Evolutionary conservation across 371 early-diverging fungal genomes (phyloP).

Genomic region (Mortierella sp.): DNA sequence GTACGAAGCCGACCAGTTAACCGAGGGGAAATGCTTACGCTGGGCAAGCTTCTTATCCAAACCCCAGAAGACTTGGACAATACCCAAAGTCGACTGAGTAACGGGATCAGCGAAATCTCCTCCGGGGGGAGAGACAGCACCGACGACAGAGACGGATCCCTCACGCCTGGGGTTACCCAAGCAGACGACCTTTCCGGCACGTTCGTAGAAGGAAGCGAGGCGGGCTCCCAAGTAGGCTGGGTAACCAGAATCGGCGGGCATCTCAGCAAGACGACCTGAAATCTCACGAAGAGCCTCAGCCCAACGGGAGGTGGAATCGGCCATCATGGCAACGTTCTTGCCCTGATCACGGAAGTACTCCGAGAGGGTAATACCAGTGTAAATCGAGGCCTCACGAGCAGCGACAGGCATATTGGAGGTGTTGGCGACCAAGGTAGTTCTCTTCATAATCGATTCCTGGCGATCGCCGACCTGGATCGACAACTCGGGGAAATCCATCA

Average conservation of each 20-base stretch:
- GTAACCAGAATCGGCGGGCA: constrained; percentile 99
- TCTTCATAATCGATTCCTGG: constrained; percentile 99
- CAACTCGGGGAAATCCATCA: constrained; percentile 99
- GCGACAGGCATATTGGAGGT: constrained; percentile 99
- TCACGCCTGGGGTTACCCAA: constrained; percentile 96
- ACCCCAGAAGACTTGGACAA: constrained; percentile 99
- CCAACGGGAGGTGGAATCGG: constrained; percentile 99
- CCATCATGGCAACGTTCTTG: constrained; percentile 99
- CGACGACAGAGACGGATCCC: constrained; percentile 99
- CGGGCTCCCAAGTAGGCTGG: constrained; percentile 99
- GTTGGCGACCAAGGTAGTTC: constrained; percentile 99
- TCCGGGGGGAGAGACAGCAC: constrained; percentile 99
- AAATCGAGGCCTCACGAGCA: constrained; percentile 99
- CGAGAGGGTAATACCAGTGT: constrained; percentile 99
- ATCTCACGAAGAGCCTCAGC: constrained; percentile 99
- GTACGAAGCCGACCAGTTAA: constrained; percentile 99
- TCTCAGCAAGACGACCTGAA: constrained; percentile 99
- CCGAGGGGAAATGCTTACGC: constrained; percentile 99
- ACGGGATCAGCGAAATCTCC: constrained; percentile 99
- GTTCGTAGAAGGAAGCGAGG: constrained; percentile 99
- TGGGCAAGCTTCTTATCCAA: constrained; percentile 99
- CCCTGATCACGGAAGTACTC: constrained; percentile 99
- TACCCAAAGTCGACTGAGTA: constrained; percentile 98
- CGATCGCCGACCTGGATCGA: constrained; percentile 93
- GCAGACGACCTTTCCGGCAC: constrained; percentile 98